A percentile compares a stretch with the other conserved stretches of the same genome.
Conservation (phyloP, 148 eudicot species). For the Vaccinium darrowii region DNA sequence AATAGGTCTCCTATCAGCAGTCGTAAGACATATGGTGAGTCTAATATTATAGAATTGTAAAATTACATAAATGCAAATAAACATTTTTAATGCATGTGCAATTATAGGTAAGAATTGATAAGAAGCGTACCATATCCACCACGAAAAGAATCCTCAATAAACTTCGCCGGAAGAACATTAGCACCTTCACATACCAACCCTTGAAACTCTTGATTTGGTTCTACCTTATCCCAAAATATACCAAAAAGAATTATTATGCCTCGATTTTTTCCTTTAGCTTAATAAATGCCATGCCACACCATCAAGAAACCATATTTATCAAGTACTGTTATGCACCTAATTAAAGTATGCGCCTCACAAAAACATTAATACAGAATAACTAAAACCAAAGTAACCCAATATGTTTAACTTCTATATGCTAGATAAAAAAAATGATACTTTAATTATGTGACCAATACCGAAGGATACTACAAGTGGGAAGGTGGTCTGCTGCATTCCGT, state of each 20-base stretch:
- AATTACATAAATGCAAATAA: background rate
- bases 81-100: background rate
- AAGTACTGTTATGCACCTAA: background rate
- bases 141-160: constrained; percentile 91
- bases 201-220: constrained; percentile 96
- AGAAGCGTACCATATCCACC: constrained; percentile 77
- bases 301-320: constrained; percentile 5
- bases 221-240: constrained; percentile 77
- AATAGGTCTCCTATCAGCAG: constrained; percentile 29
- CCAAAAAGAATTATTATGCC: constrained; percentile 20
- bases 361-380: background rate
- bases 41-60: background rate
- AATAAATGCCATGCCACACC: constrained; percentile 9
- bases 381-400: constrained; percentile 16
- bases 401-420: background rate
- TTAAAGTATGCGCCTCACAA: background rate
- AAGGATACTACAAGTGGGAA: background rate
- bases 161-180: constrained; percentile 91
- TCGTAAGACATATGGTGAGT: constrained; percentile 4
- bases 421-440: background rate
- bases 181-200: constrained; percentile 99
- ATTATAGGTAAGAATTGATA: background rate
- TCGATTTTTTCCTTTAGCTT: background rate
- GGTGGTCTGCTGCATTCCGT: background rate
- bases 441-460: background rate